Base-by-base conservation (phyloP, 805 yeast genomes). In the Pichia cabralensis region DNA sequence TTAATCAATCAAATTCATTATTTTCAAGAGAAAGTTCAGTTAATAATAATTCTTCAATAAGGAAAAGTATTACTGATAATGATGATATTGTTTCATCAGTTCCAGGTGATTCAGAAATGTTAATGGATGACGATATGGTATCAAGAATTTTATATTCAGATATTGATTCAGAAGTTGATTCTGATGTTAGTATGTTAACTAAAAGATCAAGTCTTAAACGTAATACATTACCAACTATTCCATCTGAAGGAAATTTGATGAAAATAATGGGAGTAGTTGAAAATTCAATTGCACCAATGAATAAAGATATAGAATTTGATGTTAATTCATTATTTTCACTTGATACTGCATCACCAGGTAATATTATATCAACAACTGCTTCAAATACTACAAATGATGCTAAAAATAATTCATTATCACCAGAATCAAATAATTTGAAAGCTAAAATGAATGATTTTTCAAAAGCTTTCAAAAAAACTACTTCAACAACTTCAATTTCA, bases 201-300 rank as follows among this genome's bases (percentile, higher is more conserved):
- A 14, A 22, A n/a, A 28, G 20, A 5, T 2, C 19, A 3, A 17
- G 9, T 11, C 22, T 14, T 9, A 37, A 33, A 26, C 33, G 23
- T 11, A 28, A 33, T 15, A 12, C 29, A 12, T 30, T 45, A 32
- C 46, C 49, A 26, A 47, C 51, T 5, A 47, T 47, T 23, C 49
- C 49, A 22, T 46, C 50, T 7, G 51, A 47, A 33, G 45, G 50
- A 14, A 44, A 46, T 30, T 36, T 47, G 14, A 39, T 36, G 35
- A 41, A 41, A 5, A 29, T 43, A 12, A 41, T 45, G 40, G 40
- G 38, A 24, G 33, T 23, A 14, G 12, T 43, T 4, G 32, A 26
- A 14, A 21, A 31, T 10, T 9, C 35, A 20, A n/a, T 30, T 5
- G 35, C 36, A 13, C 7, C 29, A 8, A 19, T 26, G 12, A 27